A percentile compares a stretch with the other conserved stretches of the same genome.
Evolutionary conservation across 1,139 yeast species (phyloP).

Genomic region (Zygoascus hellenicus): DNA sequence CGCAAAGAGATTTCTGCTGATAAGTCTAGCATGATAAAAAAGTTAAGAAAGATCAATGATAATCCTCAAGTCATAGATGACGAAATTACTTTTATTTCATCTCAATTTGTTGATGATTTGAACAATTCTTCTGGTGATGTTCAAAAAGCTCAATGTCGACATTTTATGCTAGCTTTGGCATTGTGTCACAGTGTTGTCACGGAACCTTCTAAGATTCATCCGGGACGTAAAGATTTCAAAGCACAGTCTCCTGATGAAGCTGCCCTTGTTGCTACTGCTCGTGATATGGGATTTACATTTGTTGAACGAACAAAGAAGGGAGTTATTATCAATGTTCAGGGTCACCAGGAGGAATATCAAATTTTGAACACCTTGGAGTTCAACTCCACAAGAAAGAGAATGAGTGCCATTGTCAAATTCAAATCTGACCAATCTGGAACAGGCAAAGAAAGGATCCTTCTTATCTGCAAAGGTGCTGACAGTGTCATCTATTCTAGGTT

Average conservation of each 20-base stretch:
- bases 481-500: constrained; percentile 79
- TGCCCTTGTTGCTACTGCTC: constrained; percentile 87
- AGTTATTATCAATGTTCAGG: constrained; percentile 66
- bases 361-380: constrained; percentile 75
- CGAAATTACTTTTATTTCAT: constrained; percentile 72
- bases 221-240: constrained; percentile 58
- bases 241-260: constrained; percentile 99
- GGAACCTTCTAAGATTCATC: constrained; percentile 53
- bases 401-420: constrained; percentile 82
- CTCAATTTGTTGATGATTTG: constrained; percentile 53
- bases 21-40: constrained; percentile 56
- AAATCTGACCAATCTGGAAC: constrained; percentile 37
- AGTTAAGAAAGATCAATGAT: constrained; percentile 42
- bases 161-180: constrained; percentile 83
- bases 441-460: constrained; percentile 41
- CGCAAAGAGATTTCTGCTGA: constrained; percentile 56
- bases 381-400: constrained; percentile 89
- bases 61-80: constrained; percentile 60
- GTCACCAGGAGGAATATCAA: constrained; percentile 63
- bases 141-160: constrained; percentile 62
- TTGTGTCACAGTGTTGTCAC: constrained; percentile 90
- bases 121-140: constrained; percentile 44
- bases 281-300: constrained; percentile 86
- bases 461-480: constrained; percentile 93
- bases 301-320: constrained; percentile 69